Evolutionary conservation across 768 basidiomycete genomes (phyloP).

Genomic region (Hemileccinum rubropunctum): DNA sequence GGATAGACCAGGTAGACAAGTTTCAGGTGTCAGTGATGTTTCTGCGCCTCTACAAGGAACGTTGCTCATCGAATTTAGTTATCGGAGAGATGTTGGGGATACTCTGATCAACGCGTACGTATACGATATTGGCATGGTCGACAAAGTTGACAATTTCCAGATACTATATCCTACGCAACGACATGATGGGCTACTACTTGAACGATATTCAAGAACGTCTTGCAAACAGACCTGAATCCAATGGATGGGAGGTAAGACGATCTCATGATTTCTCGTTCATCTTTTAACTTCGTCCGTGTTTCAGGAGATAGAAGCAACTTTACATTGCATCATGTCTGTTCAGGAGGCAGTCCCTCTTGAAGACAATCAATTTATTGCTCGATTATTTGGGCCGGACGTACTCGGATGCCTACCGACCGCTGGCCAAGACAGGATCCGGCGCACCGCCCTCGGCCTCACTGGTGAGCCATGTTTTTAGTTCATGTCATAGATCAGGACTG

Average conservation of each 20-base stretch:
- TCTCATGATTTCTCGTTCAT: not conserved
- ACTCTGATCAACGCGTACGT: conserved; percentile 85
- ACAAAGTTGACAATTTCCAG: conserved; percentile 35
- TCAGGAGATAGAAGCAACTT: conserved; percentile 81
- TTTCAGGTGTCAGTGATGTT: conserved; percentile 63
- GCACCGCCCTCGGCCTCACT: conserved; percentile 71
- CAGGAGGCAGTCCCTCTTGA: conserved; percentile 81
- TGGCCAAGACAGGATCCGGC: conserved; percentile 63
- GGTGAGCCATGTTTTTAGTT: conserved; percentile 46
- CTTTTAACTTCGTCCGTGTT: conserved; percentile 1
- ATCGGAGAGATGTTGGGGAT: conserved; percentile 84
- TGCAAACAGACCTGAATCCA: conserved; percentile 37
- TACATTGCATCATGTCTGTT: conserved; percentile 83
- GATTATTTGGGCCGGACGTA: conserved; percentile 71
- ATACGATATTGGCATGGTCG: not conserved
- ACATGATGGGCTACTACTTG: conserved; percentile 74
- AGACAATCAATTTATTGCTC: conserved; percentile 50
- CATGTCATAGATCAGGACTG: not conserved
- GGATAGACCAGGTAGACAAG: conserved; percentile 72
- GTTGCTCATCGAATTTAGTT: conserved; percentile 41
- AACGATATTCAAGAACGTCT: conserved; percentile 59
- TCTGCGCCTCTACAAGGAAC: not conserved
- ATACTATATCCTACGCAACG: conserved; percentile 83
- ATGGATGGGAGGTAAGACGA: conserved; percentile 73
- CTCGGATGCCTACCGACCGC: conserved; percentile 65